Evolutionary conservation across 192 early-diverging fungal genomes (phyloP), one percentile per base, ranked within the genome.

Genomic region (Coemansia sp.): DNA sequence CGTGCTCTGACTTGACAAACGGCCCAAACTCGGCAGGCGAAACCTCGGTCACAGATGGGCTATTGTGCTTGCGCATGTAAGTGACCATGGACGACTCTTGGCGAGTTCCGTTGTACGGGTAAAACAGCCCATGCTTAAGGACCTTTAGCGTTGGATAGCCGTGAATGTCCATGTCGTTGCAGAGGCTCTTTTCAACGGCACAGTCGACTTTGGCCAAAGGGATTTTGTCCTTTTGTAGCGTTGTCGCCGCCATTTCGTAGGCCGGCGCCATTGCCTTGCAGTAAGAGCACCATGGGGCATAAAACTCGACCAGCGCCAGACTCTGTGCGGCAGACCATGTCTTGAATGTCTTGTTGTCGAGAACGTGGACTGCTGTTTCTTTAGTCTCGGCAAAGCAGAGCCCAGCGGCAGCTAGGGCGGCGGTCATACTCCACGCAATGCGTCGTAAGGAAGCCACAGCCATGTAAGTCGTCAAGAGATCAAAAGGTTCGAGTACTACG

Each of bases 141-240:
- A 97, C 85, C 79, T 95, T 97, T 55, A 97, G 67, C 35, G 95
- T 97, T 26, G 95, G 95, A 82, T 89, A 97, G 36, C 95, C 96
- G 58, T 80, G 54, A 44, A 98, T 80, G 14, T 84, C 87, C 44
- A 89, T 71, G 41, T 90, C 84, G 37, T 86, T 82, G 80, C 96
- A 98, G 35, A 94, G 60, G 15, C 83, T 83, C 24, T 82, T 69
- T 60, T 97, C 88, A n/a, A 80, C 84, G 4, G 92, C 95, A 84
- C 96, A 98, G 82, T 98, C 95, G 10, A 98, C 93, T 76, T 98
- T 95, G 70, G 93, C 95, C 59, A 98, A 63, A 34, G 85, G 81
- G 59, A 95, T 85, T 17, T 73, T 78, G 42, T 82, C 73, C 19
- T 80, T 62, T 82, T 94, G 91, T 64, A 98, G 83, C 44, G 78